Conservation (phyloP, 768 basidiomycete genomes). For the Polyporus arcularius region DNA sequence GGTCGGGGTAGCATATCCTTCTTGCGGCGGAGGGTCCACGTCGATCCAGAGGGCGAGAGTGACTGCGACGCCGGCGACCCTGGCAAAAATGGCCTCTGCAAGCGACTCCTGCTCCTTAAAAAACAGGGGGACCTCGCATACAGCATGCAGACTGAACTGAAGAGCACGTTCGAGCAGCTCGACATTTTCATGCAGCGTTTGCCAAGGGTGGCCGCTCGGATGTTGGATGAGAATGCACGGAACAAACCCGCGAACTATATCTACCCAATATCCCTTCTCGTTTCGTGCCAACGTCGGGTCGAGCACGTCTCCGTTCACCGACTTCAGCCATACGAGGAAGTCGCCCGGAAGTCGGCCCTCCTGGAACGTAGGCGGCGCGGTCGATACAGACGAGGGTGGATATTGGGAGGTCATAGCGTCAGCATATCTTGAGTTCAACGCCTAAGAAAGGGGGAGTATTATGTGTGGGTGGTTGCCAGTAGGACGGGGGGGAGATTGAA, state of each 20-base stretch:
- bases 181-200: constrained; percentile 47
- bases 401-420: constrained; percentile 13
- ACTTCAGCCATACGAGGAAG: constrained; percentile 18
- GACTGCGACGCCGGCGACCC: constrained; percentile 54
- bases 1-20: constrained; percentile 46
- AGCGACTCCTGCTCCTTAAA: constrained; percentile 47
- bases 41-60: constrained; percentile 63
- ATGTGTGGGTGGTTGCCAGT: too few relatives aligned
- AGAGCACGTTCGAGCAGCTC: too few relatives aligned
- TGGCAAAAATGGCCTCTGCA: constrained; percentile 49
- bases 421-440: neutral
- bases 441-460: neutral
- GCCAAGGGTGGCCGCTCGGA: constrained; percentile 52
- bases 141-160: too few relatives aligned
- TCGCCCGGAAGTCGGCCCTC: constrained; percentile 15
- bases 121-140: constrained; percentile 49
- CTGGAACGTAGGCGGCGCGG: constrained; percentile 25
- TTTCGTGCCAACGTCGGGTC: constrained; percentile 1
- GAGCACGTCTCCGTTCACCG: constrained; percentile 11
- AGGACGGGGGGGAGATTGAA: neutral
- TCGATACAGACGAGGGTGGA: constrained; percentile 9
- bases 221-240: constrained; percentile 56
- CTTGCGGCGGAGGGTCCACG: constrained; percentile 39
- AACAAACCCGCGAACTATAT: constrained; percentile 11
- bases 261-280: constrained; percentile 9